A percentile compares a stretch with the other conserved stretches of the same genome.
Evolutionary conservation across 768 basidiomycete genomes (phyloP).

Genomic region (Kwoniella heveanensis): DNA sequence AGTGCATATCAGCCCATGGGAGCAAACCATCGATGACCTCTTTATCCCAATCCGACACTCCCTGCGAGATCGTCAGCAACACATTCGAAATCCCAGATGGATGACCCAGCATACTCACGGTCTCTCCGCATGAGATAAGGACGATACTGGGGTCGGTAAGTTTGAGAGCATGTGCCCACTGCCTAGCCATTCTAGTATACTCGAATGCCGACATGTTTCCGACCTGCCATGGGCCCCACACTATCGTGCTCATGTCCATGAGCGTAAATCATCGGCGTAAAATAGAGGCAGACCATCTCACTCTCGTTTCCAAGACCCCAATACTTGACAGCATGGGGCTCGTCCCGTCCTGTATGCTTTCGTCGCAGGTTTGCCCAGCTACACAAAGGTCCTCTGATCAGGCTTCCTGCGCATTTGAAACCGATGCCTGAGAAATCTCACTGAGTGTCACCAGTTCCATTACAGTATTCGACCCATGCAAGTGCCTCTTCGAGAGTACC

Average conservation of each 20-base stretch:
- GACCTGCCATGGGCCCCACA: slow-evolving; percentile 59
- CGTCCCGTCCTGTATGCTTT: slow-evolving; percentile 63
- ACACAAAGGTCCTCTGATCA: slow-evolving; percentile 54
- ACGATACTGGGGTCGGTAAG: slow-evolving; percentile 65
- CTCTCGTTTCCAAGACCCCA: slow-evolving; percentile 62
- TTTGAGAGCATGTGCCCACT: slow-evolving; percentile 67
- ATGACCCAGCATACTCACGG: slow-evolving; percentile 21
- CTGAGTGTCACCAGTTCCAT: slow-evolving; percentile 59
- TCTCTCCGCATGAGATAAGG: slow-evolving; percentile 63
- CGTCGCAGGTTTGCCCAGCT: slow-evolving; percentile 65
- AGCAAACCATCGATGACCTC: slow-evolving; percentile 49
- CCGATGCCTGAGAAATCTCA: slow-evolving; percentile 48
- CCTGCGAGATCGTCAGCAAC: no score
- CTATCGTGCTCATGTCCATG: slow-evolving; percentile 29
- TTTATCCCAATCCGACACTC: slow-evolving; percentile 57
- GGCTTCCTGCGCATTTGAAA: neutral
- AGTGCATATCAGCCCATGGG: slow-evolving; percentile 61
- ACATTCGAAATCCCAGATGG: no score
- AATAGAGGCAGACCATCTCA: slow-evolving; percentile 54
- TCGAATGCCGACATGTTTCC: slow-evolving; percentile 64
- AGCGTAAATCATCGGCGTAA: neutral
- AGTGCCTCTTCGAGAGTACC: slow-evolving; percentile 66
- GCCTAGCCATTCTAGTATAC: slow-evolving; percentile 64
- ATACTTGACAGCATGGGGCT: slow-evolving; percentile 63
- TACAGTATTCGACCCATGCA: slow-evolving; percentile 67